phyloP scores from a whole-genome alignment of 768 basidiomycete species.

The Psilocybe tampanensis region DNA sequence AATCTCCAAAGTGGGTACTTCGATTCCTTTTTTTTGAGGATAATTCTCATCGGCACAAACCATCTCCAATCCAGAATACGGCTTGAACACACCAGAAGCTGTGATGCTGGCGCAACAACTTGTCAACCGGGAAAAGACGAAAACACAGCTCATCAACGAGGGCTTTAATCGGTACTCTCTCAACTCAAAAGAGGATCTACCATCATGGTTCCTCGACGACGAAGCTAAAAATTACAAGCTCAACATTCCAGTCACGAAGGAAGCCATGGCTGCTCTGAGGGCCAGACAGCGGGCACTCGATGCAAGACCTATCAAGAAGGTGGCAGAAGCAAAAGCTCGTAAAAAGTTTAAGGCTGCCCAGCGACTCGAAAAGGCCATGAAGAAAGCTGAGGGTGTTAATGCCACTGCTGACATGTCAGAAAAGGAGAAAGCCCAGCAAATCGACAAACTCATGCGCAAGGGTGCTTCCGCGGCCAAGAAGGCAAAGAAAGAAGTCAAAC shows the following conservation, averaged over 20 bases:
- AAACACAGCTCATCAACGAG: conserved; percentile 87
- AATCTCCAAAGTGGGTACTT: conserved; percentile 63
- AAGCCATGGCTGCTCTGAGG: conserved; percentile 83
- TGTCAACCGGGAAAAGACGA: conserved; percentile 88
- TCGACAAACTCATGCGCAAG: conserved; percentile 89
- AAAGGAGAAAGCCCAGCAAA: conserved; percentile 90
- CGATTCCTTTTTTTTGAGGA: background rate
- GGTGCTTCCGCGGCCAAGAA: conserved; percentile 70
- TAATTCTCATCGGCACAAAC: background rate
- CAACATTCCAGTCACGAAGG: conserved; percentile 96
- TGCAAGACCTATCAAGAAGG: conserved; percentile 97
- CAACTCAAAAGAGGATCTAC: conserved; percentile 89
- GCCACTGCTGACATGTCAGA: conserved; percentile 90
- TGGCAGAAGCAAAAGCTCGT: conserved; percentile 96
- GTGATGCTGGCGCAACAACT: conserved; percentile 89
- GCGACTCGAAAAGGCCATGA: conserved; percentile 87
- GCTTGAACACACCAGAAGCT: conserved; percentile 86
- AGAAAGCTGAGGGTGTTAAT: conserved; percentile 94
- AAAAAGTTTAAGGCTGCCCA: conserved; percentile 92
- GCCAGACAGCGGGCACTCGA: conserved; percentile 93
- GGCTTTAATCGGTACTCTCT: conserved; percentile 95
- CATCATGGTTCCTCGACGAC: conserved; percentile 97
- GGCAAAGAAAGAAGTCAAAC: conserved; percentile 72
- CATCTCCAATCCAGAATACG: conserved; percentile 56
- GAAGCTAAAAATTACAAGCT: conserved; percentile 91